Evolutionary conservation across 371 early-diverging fungal genomes (phyloP), one percentile per base, ranked within the genome.

Genomic region (Batkoa obscura): DNA sequence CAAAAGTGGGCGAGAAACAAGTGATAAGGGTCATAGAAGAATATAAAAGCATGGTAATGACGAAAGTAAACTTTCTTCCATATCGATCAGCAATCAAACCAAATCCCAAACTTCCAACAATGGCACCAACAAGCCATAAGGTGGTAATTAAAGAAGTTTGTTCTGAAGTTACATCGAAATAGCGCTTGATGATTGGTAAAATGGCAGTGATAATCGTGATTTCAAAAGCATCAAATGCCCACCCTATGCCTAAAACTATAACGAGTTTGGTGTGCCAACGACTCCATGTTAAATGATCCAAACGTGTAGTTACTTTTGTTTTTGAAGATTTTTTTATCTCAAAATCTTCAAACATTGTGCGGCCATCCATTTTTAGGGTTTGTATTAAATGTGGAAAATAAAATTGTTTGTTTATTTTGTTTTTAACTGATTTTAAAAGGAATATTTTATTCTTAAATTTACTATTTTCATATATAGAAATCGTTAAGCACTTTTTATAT

Each of bases 11-110:
- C 42, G 59, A 59, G 33, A 17, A 43, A 17, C 54, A 52, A 34
- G 53, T 59, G 9, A 59, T 39, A 1, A 59, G 17, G n/a, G 59
- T 52, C 38, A 59, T 48, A 34, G 53, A 39, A 31, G 42, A 15
- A 34, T 59, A 59, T 23, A 51, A 33, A 8, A 52, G 23, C 4
- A 59, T 41, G 2, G 59, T 59, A 9, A 47, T 37, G 12, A 59
- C 12, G 23, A 45, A 45, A 0, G 45, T 45, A 45, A 45, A 45
- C 23, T 45, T 45, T 15, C 45, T 45, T 13, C 45, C 45, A 15
- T 45, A 45, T 5, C 45, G 45, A 15, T 45, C 45, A 23, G 45
- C 45, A 15, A 45, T 15, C 5, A 15, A 45, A 12, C 45, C 45
- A 45, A 45, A 45, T 5, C 12, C 6, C 23, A 45, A 13, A 5